Evolutionary conservation across 306 rosid genomes (phyloP).

Genomic region (Prinsepia uniflora): DNA sequence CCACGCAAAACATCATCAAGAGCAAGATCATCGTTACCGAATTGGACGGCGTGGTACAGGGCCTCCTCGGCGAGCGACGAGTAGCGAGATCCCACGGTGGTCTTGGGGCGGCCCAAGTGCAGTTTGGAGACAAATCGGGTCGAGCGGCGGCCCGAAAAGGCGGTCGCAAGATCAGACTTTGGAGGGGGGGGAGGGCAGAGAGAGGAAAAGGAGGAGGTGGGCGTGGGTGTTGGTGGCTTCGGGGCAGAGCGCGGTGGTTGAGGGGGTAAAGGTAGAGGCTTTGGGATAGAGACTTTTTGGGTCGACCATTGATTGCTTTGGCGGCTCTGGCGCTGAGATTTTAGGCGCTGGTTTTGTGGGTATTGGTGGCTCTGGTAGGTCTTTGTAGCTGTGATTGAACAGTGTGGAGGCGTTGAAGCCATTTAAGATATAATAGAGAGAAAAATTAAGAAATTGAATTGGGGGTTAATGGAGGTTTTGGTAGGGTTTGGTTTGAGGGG

Average conservation of each 20-base stretch:
- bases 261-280: constrained; percentile 29
- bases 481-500: constrained; percentile 17
- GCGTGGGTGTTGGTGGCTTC: constrained; percentile 16
- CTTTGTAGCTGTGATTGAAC: constrained; percentile 48
- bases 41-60: constrained; percentile 38
- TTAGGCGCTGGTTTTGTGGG: constrained; percentile 40
- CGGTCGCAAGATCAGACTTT: constrained; percentile 48
- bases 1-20: constrained; percentile 48
- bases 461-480: background rate
- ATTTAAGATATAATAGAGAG: constrained; percentile 17
- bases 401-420: constrained; percentile 72
- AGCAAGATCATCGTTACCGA: constrained; percentile 45
- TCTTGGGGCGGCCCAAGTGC: constrained; percentile 62
- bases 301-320: constrained; percentile 42
- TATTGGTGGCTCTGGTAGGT: constrained; percentile 42
- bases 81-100: constrained; percentile 46
- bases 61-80: constrained; percentile 64
- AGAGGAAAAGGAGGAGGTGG: constrained; percentile 46
- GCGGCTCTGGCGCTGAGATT: constrained; percentile 37
- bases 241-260: constrained; percentile 24
- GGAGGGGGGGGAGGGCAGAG: constrained; percentile 40
- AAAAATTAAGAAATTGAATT: background rate
- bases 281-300: constrained; percentile 42
- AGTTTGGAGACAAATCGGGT: constrained; percentile 73
- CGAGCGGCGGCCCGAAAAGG: constrained; percentile 76